phyloP scores from a whole-genome alignment of 495 filamentous ascomycete genomes.

The Zalerion maritima region DNA sequence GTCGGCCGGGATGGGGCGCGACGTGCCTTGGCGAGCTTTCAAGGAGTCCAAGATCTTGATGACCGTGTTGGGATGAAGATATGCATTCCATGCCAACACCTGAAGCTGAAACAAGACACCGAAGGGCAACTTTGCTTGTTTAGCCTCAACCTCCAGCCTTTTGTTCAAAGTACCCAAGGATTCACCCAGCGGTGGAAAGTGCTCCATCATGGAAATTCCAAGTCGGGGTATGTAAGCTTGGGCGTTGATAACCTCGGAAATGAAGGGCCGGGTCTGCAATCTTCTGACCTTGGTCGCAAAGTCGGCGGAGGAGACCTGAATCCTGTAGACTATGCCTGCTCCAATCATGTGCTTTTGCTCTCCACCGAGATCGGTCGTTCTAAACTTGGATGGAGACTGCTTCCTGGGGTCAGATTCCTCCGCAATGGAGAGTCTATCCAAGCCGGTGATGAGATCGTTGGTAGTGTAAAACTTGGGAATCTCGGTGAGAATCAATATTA shows the following conservation, averaged over 20 bases:
- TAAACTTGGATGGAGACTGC: slow-evolving; percentile 7
- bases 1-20: slow-evolving; percentile 20
- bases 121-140: slow-evolving; percentile 13
- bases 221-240: neutral
- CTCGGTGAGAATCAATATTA: slow-evolving; percentile 2
- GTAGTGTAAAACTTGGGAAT: slow-evolving; percentile 1
- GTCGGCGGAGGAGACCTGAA: slow-evolving; percentile 8
- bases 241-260: slow-evolving; percentile 13
- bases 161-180: slow-evolving; percentile 7
- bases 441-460: neutral
- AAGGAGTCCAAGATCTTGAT: slow-evolving; percentile 20
- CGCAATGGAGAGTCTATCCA: neutral
- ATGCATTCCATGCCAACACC: slow-evolving; percentile 36
- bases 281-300: slow-evolving; percentile 8
- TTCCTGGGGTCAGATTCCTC: neutral
- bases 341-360: slow-evolving; percentile 10
- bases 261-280: slow-evolving; percentile 12
- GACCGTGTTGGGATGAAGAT: slow-evolving; percentile 32
- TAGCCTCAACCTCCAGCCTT: slow-evolving; percentile 7
- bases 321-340: slow-evolving; percentile 14
- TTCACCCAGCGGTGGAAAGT: slow-evolving; percentile 11
- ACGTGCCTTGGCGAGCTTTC: slow-evolving; percentile 5
- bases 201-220: slow-evolving; percentile 1
- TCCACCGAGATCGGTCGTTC: neutral
- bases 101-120: slow-evolving; percentile 34